Percentiles rank a stretch among this genome's conserved stretches.
These are phyloP conservation scores for Ophiostoma angusticollis DNA, from an alignment of 2,329 filamentous ascomycete species.

Conservation along the genomic window DNA sequence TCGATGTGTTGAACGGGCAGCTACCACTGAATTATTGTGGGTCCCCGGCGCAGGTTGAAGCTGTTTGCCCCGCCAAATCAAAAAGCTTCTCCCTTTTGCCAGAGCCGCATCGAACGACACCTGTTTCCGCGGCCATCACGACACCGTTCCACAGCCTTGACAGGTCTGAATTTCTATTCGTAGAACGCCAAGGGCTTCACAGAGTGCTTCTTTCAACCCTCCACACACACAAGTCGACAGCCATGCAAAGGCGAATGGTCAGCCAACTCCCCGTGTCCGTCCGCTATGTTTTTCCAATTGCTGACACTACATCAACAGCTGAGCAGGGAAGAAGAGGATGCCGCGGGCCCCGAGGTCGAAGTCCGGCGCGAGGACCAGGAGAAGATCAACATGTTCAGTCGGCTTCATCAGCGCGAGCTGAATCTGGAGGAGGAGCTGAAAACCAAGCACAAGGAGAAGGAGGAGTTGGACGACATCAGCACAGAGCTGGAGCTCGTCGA, in stretches of 20 bases:
- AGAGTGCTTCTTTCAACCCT: background rate
- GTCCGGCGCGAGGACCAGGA: constrained; percentile 95
- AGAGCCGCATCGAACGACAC: background rate
- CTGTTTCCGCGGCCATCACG: background rate
- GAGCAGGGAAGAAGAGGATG: constrained; percentile 81
- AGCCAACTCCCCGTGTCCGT: constrained; percentile 7
- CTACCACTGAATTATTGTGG: too few relatives aligned
- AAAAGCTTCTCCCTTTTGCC: constrained; percentile 4
- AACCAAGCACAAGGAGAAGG: constrained; percentile 90
- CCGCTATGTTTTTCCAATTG: background rate
- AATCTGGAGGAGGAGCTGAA: constrained; percentile 69
- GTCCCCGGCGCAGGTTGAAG: too few relatives aligned
- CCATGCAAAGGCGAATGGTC: constrained; percentile 49
- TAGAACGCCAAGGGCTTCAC: too few relatives aligned
- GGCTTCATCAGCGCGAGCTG: constrained; percentile 77
- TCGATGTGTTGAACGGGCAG: too few relatives aligned
- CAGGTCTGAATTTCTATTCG: too few relatives aligned
- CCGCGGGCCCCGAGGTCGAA: constrained; percentile 69
- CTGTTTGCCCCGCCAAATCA: background rate
- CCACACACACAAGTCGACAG: background rate
- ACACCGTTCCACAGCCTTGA: background rate
- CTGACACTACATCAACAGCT: constrained; percentile 42
- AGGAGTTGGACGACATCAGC: constrained; percentile 87
- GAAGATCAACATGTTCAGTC: constrained; percentile 96
- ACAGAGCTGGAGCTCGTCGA: constrained; percentile 61